A percentile compares a stretch with the other conserved stretches of the same genome.
Evolutionary conservation across 129 eudicot genomes (phyloP).

Genomic region (Tagetes patula): DNA sequence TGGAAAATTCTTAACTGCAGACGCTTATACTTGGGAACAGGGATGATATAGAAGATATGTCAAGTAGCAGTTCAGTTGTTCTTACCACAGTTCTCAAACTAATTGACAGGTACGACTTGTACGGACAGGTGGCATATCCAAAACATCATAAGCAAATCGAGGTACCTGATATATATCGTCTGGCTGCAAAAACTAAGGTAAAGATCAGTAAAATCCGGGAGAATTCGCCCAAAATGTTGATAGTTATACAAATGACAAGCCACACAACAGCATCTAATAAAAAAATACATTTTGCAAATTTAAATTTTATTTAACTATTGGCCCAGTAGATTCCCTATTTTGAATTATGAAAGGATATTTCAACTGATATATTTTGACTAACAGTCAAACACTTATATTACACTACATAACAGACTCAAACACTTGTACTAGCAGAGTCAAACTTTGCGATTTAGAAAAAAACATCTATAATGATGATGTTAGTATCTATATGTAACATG

Average conservation of each 20-base stretch:
- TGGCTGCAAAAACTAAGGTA: constrained; percentile 87
- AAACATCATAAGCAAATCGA: constrained; percentile 86
- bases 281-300: background rate
- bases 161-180: constrained; percentile 80
- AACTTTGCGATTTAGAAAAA: background rate
- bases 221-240: background rate
- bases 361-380: background rate
- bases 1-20: constrained; percentile 42
- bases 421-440: background rate
- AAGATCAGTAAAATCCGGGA: background rate
- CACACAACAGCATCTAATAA: background rate
- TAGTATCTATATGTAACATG: background rate
- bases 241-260: background rate
- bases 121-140: constrained; percentile 83
- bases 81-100: constrained; percentile 79
- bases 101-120: constrained; percentile 71
- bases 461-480: background rate
- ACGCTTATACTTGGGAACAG: constrained; percentile 80
- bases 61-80: constrained; percentile 63
- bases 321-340: background rate
- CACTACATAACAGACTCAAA: background rate
- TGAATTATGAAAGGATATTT: background rate
- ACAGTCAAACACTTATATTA: constrained; percentile 14
- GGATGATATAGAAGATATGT: constrained; percentile 77
- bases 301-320: background rate